Evolutionary conservation across 148 eudicot species (phyloP).

Genomic region (Pharnaceum exiguum): DNA sequence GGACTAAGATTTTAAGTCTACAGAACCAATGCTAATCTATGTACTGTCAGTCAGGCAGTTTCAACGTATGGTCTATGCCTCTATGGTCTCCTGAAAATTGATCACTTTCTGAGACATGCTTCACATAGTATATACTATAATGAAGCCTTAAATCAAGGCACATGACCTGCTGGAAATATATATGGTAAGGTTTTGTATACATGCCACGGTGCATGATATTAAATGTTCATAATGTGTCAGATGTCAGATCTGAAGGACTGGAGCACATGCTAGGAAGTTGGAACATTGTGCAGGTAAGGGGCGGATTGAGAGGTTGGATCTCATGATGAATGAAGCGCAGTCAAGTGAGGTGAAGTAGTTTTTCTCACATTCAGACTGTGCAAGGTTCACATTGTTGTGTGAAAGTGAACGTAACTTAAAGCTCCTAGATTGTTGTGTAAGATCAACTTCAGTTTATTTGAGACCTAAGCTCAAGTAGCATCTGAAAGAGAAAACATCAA

Average conservation of each 20-base stretch:
- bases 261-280: not conserved
- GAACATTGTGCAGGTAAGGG: not conserved
- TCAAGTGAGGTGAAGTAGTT: not conserved
- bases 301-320: not conserved
- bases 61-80: conserved; percentile 7
- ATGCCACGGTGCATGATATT: too few relatives aligned
- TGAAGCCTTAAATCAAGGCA: conserved; percentile 11
- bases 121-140: not conserved
- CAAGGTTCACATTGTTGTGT: too few relatives aligned
- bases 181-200: not conserved
- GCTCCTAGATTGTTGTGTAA: too few relatives aligned
- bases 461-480: too few relatives aligned
- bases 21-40: conserved; percentile 10
- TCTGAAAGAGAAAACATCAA: too few relatives aligned
- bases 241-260: not conserved
- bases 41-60: not conserved
- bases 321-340: not conserved
- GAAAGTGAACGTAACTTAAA: too few relatives aligned
- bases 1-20: conserved; percentile 1
- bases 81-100: too few relatives aligned
- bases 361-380: not conserved
- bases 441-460: too few relatives aligned
- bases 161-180: conserved; percentile 9
- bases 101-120: conserved; percentile 9
- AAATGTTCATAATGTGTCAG: too few relatives aligned